Percentiles rank a stretch among this genome's conserved stretches.
These are phyloP conservation scores for Mycena sanguinolenta DNA, from an alignment of 768 basidiomycete species.

Conservation along the genomic window DNA sequence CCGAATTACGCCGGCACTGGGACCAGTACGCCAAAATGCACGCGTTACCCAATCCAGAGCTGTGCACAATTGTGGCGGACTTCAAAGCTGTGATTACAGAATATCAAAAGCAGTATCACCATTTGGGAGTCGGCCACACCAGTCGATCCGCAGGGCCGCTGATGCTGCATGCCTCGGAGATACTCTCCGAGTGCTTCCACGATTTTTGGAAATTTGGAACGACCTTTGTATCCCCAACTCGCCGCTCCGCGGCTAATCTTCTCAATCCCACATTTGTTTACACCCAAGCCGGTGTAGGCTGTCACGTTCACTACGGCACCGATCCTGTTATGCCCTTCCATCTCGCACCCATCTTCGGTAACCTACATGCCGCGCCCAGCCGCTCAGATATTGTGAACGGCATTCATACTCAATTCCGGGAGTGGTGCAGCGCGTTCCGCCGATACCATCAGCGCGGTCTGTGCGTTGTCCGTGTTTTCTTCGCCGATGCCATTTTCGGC, in stretches of 20 bases:
- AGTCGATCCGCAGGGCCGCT: slow-evolving; percentile 57
- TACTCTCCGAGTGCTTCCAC: slow-evolving; percentile 41
- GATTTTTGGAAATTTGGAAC: slow-evolving; percentile 59
- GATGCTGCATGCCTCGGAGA: slow-evolving; percentile 28
- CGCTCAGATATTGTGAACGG: slow-evolving; percentile 36
- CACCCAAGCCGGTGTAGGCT: slow-evolving; percentile 53
- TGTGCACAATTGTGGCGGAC: slow-evolving; percentile 6
- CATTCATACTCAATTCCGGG: slow-evolving; percentile 35
- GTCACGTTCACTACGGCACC: slow-evolving; percentile 58
- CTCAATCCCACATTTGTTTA: slow-evolving; percentile 64
- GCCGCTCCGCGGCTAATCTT: slow-evolving; percentile 41
- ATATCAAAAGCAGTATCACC: neutral
- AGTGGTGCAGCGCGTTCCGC: slow-evolving; percentile 37
- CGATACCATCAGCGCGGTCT: slow-evolving; percentile 10
- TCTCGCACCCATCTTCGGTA: slow-evolving; percentile 38
- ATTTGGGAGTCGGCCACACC: neutral
- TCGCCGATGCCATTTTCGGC: slow-evolving; percentile 56
- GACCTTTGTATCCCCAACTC: slow-evolving; percentile 42
- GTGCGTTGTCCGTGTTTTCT: slow-evolving; percentile 53
- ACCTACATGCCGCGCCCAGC: neutral
- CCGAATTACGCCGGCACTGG: slow-evolving; percentile 59
- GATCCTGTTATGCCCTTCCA: slow-evolving; percentile 60
- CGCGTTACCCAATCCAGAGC: slow-evolving; percentile 39
- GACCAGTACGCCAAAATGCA: slow-evolving; percentile 47
- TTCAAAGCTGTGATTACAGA: slow-evolving; percentile 35